phyloP scores from a whole-genome alignment of 441 rosid species.

The Arabidopsis hybrid region DNA sequence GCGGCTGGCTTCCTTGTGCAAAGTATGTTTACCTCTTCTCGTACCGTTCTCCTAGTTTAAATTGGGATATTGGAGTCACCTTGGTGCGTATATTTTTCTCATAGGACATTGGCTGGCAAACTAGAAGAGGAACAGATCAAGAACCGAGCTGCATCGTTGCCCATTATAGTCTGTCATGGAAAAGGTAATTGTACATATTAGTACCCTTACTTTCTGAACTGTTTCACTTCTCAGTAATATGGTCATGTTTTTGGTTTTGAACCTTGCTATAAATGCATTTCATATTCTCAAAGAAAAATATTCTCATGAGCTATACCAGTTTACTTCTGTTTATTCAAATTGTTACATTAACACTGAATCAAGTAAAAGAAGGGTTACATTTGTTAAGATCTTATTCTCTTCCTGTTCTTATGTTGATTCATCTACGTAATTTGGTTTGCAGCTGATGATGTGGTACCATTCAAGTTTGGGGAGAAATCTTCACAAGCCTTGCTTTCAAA shows the following conservation, averaged over 20 bases:
- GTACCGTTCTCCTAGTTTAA: neutral
- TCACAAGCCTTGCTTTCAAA: slow-evolving; percentile 58
- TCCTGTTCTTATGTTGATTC: slow-evolving; percentile 14
- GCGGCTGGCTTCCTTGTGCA: slow-evolving; percentile 98
- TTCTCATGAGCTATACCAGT: neutral
- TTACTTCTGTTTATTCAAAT: neutral
- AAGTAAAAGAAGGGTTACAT: slow-evolving; percentile 6
- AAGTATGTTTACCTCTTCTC: slow-evolving; percentile 59
- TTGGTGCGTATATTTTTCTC: slow-evolving; percentile 16
- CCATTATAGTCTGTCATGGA: slow-evolving; percentile 88
- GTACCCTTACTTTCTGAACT: neutral
- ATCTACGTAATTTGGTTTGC: slow-evolving; percentile 33
- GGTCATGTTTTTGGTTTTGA: neutral
- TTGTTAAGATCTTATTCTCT: neutral
- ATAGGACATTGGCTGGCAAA: slow-evolving; percentile 71
- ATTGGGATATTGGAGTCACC: neutral
- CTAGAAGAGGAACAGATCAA: slow-evolving; percentile 58
- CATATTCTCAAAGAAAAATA: neutral
- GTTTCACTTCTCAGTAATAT: neutral
- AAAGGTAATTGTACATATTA: slow-evolving; percentile 55
- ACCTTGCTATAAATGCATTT: neutral
- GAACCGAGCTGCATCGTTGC: slow-evolving; percentile 75
- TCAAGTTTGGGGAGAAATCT: slow-evolving; percentile 91
- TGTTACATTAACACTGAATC: neutral
- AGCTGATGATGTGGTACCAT: slow-evolving; percentile 92